Conservation (phyloP, 2,329 filamentous ascomycete species). For the Verticillium albo-atrum region DNA sequence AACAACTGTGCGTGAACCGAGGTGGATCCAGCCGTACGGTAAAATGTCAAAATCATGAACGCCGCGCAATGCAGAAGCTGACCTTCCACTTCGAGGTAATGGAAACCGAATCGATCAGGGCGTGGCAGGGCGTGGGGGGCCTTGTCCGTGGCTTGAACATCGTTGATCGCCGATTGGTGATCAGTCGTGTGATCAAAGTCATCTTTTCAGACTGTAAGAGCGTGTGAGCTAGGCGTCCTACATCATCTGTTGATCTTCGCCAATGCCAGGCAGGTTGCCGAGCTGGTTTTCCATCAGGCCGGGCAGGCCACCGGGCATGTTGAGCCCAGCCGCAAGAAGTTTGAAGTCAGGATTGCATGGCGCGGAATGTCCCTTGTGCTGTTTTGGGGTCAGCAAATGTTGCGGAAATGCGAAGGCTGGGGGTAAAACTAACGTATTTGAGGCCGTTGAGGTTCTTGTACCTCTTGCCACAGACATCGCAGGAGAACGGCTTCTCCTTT, state of each 20-base stretch:
- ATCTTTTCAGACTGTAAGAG: neutral
- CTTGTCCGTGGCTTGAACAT: neutral
- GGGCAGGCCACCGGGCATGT: conserved; percentile 23
- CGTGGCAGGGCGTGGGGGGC: too few relatives aligned
- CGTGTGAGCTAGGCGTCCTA: neutral
- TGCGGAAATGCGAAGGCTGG: neutral
- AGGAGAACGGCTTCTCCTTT: conserved; percentile 98
- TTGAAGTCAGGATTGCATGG: conserved; percentile 82
- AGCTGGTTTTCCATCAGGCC: conserved; percentile 17
- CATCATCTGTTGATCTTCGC: conserved; percentile 35
- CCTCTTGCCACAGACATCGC: conserved; percentile 92
- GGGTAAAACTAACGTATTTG: conserved; percentile 68
- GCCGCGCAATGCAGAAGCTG: conserved; percentile 1
- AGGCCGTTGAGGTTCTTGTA: conserved; percentile 99
- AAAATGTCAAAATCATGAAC: neutral
- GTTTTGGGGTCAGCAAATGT: conserved; percentile 24
- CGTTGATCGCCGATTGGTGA: neutral
- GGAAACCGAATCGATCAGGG: neutral
- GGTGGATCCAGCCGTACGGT: neutral
- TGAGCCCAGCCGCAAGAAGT: conserved; percentile 39
- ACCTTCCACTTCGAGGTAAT: neutral
- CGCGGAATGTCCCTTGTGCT: conserved; percentile 78
- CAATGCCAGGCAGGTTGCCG: conserved; percentile 34
- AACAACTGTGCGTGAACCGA: neutral
- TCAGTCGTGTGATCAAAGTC: neutral